Base-by-base conservation (phyloP, 2,329 filamentous ascomycete species). In the Fusarium sp. region DNA sequence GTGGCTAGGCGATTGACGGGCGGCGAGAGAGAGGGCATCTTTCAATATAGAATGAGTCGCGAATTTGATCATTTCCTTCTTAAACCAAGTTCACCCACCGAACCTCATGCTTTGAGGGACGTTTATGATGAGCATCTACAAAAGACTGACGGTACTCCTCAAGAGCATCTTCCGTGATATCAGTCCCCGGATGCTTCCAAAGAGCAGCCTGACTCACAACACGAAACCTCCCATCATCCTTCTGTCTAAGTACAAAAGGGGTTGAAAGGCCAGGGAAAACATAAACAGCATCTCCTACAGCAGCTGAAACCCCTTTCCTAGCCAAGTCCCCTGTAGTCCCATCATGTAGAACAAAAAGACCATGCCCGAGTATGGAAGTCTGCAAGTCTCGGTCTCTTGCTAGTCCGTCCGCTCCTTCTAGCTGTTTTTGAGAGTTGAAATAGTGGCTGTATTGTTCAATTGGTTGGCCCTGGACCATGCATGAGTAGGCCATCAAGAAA, bases 401-500 rank as follows among this genome's bases (percentile, higher is more conserved):
- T 57, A 70, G 56, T 0, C 70, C 53, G 14, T 49, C 38, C 0
- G 58, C 70, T 0, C 70, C 70, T 4, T 58, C 1, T 3, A 72
- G 6, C 6, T 72, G 70, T 0, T 40, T 7, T 22, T 0, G 3
- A 1, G 0, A 31, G 36, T 1, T 55, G 62, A 14, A 66, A 62
- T 20, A 31, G 10, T 0, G 20, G 27, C 0, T 62, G 38, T 0
- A 72, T 40, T 0, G 42, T 38, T 4, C 57, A 27, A 67, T 29
- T 0, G 70, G 62, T 3, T 72, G 58, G 0, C 4, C 3, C 0
- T 73, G 53, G 0, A 70, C 31, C 62, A 72, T 72, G 5, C 62
- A 73, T 3, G 40, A 46, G 22, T 72, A 73, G 0, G n/a, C 66
- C 5, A 73, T 59, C 35, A 72, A 35, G 1, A 73, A 44, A 5